Conservation (phyloP, 257 asterid genomes). For the Euphrasia confusa region DNA sequence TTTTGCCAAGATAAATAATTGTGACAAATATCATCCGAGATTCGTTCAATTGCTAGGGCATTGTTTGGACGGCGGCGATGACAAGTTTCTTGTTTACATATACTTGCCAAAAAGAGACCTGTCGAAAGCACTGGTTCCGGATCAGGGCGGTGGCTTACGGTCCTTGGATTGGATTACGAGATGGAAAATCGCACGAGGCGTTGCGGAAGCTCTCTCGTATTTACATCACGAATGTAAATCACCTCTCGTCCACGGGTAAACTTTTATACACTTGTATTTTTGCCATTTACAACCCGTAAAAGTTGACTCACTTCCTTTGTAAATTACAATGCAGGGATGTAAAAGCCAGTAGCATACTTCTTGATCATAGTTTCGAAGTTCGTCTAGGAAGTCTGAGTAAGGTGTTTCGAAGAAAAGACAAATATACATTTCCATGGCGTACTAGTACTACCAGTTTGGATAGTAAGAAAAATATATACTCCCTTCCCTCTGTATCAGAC, state of each 20-base stretch:
- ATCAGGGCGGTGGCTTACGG: conserved; percentile 19
- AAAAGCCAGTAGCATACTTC: conserved; percentile 75
- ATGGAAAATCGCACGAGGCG: conserved; percentile 50
- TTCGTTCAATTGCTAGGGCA: conserved; percentile 47
- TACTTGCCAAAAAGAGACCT: conserved; percentile 52
- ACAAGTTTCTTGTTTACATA: conserved; percentile 43
- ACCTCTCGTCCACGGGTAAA: conserved; percentile 9
- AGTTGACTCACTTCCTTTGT: no score
- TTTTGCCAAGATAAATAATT: conserved; percentile 23
- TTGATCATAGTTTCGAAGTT: conserved; percentile 68
- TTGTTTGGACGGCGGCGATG: conserved; percentile 41
- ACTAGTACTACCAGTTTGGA: neutral
- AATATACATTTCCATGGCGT: neutral
- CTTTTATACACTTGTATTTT: neutral
- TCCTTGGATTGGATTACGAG: conserved; percentile 59
- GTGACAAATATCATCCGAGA: conserved; percentile 21
- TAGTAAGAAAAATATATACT: no score
- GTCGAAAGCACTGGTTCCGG: conserved; percentile 36
- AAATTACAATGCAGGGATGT: conserved; percentile 44
- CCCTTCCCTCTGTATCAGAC: no score
- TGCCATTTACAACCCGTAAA: no score
- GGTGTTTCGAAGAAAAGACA: no score
- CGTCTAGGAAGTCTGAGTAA: conserved; percentile 67
- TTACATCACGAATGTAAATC: conserved; percentile 28
- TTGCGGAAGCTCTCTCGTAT: conserved; percentile 50